Evolutionary conservation across 2,329 filamentous ascomycete species (phyloP), one percentile per base, ranked within the genome.

Genomic region (Gyromitra esculenta): DNA sequence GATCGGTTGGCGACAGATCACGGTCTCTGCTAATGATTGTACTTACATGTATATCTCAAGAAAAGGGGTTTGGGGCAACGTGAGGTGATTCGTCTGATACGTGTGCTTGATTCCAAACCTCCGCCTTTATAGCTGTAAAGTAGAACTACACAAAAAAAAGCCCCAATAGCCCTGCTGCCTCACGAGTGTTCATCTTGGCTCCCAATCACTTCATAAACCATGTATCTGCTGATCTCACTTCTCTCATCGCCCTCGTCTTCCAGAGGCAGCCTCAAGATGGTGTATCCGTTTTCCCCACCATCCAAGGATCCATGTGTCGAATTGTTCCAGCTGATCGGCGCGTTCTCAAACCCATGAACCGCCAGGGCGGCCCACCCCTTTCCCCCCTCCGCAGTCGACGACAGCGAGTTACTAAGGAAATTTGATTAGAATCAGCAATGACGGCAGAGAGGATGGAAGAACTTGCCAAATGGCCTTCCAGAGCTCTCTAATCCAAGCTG

Each of bases 221-320:
- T 66, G 7, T 48, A 72, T 57, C 57, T 59, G 6, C 25, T 63
- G 13, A 13, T 37, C n/a, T 21, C 66, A 5, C 25, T 50, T 13
- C 39, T 54, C 15, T 15, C 71, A 18, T 52, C 73, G 1, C 18
- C 62, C 11, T 48, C 75, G 21, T 56, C 68, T 25, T 73, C 11
- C 37, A 48, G 15, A 4, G 77, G 75, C 6, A 79, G 18, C 7
- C 71, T 79, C 15, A 81, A 52, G 25, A 80, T 65, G 13, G 80
- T 81, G 50, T 79, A 81, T 31, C 80, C 76, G 64, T 80, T 81
- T 72, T 81, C 80, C 31, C 79, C 79, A 25, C 79, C 76, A 35
- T 72, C 72, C 13, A 81, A 65, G 15, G 67, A 77, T 11, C 79
- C 79, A 65, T 81, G 79, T 11, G 79, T 66, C 13, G 69, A 77